phyloP scores from a whole-genome alignment of 2,329 filamentous ascomycete species.

The Aureobasidium sp. region DNA sequence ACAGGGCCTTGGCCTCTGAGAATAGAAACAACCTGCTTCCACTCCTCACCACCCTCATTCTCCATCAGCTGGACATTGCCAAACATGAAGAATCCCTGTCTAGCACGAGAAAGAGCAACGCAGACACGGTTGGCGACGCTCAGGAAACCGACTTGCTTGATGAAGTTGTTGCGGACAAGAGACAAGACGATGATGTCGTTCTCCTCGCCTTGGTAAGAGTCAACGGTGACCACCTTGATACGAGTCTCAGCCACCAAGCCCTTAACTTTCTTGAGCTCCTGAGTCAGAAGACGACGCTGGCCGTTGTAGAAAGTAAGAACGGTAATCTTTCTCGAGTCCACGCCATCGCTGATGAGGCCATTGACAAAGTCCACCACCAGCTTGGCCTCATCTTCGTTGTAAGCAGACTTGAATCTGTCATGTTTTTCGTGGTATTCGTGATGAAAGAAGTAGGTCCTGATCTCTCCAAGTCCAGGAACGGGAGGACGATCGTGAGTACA shows the following conservation, averaged over 20 bases:
- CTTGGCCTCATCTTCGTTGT: constrained; percentile 61
- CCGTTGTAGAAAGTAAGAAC: constrained; percentile 83
- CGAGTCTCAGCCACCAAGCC: background rate
- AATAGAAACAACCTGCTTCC: constrained; percentile 4
- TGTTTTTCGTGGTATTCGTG: constrained; percentile 57
- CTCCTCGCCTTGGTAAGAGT: constrained; percentile 86
- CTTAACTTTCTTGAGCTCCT: constrained; percentile 29
- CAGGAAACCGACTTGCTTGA: constrained; percentile 61
- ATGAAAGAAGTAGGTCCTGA: constrained; percentile 53
- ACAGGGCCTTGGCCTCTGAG: background rate
- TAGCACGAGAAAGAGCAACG: constrained; percentile 60
- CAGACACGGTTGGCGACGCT: constrained; percentile 54
- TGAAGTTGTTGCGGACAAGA: constrained; percentile 60
- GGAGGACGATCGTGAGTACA: constrained; percentile 36
- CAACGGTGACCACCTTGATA: constrained; percentile 64
- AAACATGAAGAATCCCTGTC: constrained; percentile 74
- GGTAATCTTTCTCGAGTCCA: constrained; percentile 55
- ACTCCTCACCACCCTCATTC: background rate
- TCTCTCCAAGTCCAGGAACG: constrained; percentile 54
- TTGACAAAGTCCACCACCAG: constrained; percentile 67
- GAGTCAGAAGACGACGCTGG: constrained; percentile 59
- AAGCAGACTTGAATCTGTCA: constrained; percentile 56
- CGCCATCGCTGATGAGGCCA: constrained; percentile 62
- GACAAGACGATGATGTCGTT: constrained; percentile 78
- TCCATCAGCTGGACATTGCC: constrained; percentile 55